A percentile compares a stretch with the other conserved stretches of the same genome.
Evolutionary conservation across 768 basidiomycete species (phyloP).

Genomic region (Amanita muscaria): DNA sequence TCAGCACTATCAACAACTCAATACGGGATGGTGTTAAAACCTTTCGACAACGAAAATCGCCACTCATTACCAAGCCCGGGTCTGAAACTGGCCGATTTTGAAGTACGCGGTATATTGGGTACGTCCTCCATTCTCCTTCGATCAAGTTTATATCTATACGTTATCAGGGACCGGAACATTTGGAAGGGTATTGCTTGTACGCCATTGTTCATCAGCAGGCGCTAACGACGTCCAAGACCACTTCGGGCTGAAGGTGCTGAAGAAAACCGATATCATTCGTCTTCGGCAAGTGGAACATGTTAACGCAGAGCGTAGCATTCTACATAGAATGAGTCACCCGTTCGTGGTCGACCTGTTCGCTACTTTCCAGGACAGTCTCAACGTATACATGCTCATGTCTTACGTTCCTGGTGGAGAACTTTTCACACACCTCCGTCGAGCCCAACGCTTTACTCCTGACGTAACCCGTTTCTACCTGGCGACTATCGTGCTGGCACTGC

Average conservation of each 20-base stretch:
- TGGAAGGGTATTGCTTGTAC: conserved; percentile 85
- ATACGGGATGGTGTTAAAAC: conserved; percentile 1
- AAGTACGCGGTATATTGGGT: conserved; percentile 75
- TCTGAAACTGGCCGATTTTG: conserved; percentile 68
- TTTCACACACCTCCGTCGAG: conserved; percentile 92
- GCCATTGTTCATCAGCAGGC: conserved; percentile 46
- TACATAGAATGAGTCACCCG: conserved; percentile 85
- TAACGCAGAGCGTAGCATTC: conserved; percentile 90
- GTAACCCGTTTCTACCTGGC: conserved; percentile 98
- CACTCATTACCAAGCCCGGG: conserved; percentile 43
- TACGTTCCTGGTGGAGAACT: conserved; percentile 96
- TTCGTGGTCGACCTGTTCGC: conserved; percentile 96
- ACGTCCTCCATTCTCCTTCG: conserved; percentile 13
- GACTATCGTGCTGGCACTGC: conserved; percentile 89
- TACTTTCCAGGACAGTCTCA: conserved; percentile 91
- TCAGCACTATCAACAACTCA: not conserved
- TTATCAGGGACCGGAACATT: conserved; percentile 91
- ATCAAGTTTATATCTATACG: not conserved
- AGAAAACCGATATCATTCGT: conserved; percentile 77
- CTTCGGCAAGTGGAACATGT: conserved; percentile 97
- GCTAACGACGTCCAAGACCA: conserved; percentile 45
- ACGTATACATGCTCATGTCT: conserved; percentile 97
- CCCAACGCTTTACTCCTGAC: conserved; percentile 91
- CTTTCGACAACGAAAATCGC: not conserved
- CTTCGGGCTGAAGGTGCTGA: conserved; percentile 86